phyloP scores from a whole-genome alignment of 176 grass and related monocot genomes.

The Oryza glaberrima region DNA sequence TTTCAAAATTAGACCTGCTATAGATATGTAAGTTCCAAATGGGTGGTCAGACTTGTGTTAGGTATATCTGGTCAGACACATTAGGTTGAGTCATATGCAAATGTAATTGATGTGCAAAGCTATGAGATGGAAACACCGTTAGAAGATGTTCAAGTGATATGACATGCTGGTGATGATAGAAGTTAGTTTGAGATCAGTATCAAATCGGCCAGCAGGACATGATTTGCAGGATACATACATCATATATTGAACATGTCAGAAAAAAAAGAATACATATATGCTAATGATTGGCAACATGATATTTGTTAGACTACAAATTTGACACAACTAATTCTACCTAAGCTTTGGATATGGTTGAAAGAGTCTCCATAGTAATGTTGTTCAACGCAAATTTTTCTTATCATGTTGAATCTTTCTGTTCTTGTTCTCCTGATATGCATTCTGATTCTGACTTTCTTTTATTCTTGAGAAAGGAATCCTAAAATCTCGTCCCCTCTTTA shows the following conservation, averaged over 20 bases:
- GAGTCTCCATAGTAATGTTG: not conserved
- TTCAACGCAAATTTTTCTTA: slow-evolving; percentile 7
- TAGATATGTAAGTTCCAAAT: not conserved
- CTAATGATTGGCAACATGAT: not conserved
- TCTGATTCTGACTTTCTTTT: not conserved
- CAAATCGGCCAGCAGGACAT: slow-evolving; percentile 10
- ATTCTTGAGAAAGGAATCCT: not conserved
- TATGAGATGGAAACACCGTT: not conserved
- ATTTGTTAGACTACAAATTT: not conserved
- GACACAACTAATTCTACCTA: not conserved
- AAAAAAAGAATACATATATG: not conserved
- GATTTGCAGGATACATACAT: not conserved
- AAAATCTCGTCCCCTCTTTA: not conserved
- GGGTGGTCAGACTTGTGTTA: not conserved
- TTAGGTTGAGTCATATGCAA: not conserved
- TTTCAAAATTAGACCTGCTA: not conserved
- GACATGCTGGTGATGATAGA: slow-evolving; percentile 1
- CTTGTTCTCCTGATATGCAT: not conserved
- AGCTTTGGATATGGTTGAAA: not conserved
- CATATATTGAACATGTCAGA: not conserved
- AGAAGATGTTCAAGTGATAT: slow-evolving; percentile 3
- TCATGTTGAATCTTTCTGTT: not conserved
- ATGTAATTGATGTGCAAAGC: not conserved
- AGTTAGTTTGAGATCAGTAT: not conserved
- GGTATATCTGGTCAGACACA: not conserved